Evolutionary conservation across 805 yeast genomes (phyloP).

Genomic region (Sugiyamaella smithiae): DNA sequence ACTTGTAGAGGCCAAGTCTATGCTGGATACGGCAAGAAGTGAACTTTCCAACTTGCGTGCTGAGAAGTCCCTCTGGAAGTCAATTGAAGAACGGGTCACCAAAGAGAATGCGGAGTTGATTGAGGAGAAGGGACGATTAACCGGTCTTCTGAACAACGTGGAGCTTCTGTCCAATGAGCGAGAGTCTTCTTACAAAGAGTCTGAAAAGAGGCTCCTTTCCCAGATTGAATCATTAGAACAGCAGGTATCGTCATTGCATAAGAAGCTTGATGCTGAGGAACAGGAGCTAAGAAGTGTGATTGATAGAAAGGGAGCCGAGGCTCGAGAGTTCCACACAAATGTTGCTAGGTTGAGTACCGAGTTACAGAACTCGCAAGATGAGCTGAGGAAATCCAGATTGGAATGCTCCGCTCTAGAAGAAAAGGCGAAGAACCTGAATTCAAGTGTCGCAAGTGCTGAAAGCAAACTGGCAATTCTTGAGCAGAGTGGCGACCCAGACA

Average conservation of each 20-base stretch:
- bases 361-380: conserved; percentile 41
- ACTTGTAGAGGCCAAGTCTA: conserved; percentile 50
- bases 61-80: conserved; percentile 52
- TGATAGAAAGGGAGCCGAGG: conserved; percentile 56
- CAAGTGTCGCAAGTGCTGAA: conserved; percentile 31
- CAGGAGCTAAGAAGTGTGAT: conserved; percentile 52
- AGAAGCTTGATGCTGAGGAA: conserved; percentile 45
- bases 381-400: conserved; percentile 42
- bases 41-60: conserved; percentile 49
- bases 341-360: conserved; percentile 53
- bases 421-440: conserved; percentile 38
- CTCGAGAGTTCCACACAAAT: conserved; percentile 56
- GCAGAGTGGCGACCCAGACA: neutral
- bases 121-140: conserved; percentile 58
- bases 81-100: conserved; percentile 49
- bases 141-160: conserved; percentile 54
- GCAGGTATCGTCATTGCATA: conserved; percentile 45
- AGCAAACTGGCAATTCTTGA: conserved; percentile 29
- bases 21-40: conserved; percentile 43
- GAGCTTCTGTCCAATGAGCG: conserved; percentile 64
- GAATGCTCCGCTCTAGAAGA: conserved; percentile 40
- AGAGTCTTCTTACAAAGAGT: conserved; percentile 48
- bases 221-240: conserved; percentile 50
- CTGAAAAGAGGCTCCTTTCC: conserved; percentile 47
- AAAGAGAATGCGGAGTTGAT: conserved; percentile 51